A percentile compares a stretch with the other conserved stretches of the same genome.
Evolutionary conservation across 1,139 yeast species (phyloP).

Genomic region (Petasospora fabianii): DNA sequence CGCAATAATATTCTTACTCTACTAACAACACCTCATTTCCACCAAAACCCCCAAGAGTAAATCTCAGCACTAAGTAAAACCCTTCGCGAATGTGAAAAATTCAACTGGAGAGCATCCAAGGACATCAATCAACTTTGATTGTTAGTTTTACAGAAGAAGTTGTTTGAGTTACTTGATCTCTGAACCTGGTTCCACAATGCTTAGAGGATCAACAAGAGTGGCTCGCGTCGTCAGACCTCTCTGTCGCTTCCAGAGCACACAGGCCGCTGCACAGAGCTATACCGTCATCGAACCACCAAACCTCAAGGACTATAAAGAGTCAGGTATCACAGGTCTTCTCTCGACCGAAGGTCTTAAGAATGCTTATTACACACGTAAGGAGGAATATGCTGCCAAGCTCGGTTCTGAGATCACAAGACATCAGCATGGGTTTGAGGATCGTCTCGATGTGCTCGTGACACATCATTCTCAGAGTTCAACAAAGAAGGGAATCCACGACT

Average conservation of each 20-base stretch:
- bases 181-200: background rate
- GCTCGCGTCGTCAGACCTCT: background rate
- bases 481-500: slow-evolving; percentile 42
- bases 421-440: slow-evolving; percentile 16
- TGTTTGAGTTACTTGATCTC: background rate
- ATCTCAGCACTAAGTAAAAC: slow-evolving; percentile 5
- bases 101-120: no score
- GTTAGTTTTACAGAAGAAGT: no score
- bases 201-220: background rate
- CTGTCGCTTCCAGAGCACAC: slow-evolving; percentile 8
- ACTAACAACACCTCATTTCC: no score
- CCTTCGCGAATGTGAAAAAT: slow-evolving; percentile 9
- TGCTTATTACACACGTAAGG: slow-evolving; percentile 59
- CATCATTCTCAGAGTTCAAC: slow-evolving; percentile 29
- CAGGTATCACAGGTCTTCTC: slow-evolving; percentile 51
- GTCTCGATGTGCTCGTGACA: slow-evolving; percentile 27
- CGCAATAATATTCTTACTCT: no score
- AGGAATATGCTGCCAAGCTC: slow-evolving; percentile 43
- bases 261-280: slow-evolving; percentile 13
- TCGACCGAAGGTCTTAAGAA: slow-evolving; percentile 49
- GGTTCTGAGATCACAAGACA: slow-evolving; percentile 30
- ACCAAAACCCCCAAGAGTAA: slow-evolving; percentile 4
- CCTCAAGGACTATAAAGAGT: slow-evolving; percentile 4
- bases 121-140: no score
- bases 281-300: slow-evolving; percentile 22